These are phyloP conservation scores for Litchi chinensis DNA, from an alignment of 345 rosid species.

Conservation along the genomic window DNA sequence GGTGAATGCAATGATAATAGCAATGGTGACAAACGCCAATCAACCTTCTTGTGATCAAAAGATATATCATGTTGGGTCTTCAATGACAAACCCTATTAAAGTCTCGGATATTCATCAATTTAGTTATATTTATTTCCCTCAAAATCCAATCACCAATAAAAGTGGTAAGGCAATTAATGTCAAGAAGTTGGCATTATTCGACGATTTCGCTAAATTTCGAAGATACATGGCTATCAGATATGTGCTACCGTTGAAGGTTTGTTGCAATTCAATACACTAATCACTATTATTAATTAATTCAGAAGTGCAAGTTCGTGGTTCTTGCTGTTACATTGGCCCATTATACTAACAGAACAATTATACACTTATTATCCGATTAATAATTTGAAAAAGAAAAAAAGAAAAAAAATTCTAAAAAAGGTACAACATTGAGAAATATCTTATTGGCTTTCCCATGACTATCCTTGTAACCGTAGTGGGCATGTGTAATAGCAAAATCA, in stretches of 20 bases:
- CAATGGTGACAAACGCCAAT: not conserved
- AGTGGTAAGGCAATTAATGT: constrained; percentile 16
- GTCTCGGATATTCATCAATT: not conserved
- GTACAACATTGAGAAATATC: too few relatives aligned
- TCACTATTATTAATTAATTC: too few relatives aligned
- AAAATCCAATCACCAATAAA: constrained; percentile 14
- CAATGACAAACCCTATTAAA: constrained; percentile 22
- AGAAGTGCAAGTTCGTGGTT: too few relatives aligned
- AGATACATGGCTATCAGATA: constrained; percentile 10
- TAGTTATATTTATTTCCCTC: not conserved
- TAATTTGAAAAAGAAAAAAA: too few relatives aligned
- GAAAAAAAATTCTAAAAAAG: too few relatives aligned
- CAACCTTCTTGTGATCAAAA: not conserved
- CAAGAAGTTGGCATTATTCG: not conserved
- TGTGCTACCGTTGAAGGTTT: constrained; percentile 17
- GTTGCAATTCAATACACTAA: not conserved
- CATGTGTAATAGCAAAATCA: too few relatives aligned
- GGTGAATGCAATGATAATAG: constrained; percentile 20
- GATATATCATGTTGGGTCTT: constrained; percentile 35
- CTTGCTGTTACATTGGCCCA: too few relatives aligned
- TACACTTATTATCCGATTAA: too few relatives aligned
- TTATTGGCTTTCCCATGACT: too few relatives aligned
- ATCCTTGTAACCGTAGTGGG: too few relatives aligned
- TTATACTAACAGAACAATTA: too few relatives aligned
- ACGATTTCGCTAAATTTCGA: not conserved